phyloP scores from a whole-genome alignment of 2,329 filamentous ascomycete species.

The Verticillium klebahnii region DNA sequence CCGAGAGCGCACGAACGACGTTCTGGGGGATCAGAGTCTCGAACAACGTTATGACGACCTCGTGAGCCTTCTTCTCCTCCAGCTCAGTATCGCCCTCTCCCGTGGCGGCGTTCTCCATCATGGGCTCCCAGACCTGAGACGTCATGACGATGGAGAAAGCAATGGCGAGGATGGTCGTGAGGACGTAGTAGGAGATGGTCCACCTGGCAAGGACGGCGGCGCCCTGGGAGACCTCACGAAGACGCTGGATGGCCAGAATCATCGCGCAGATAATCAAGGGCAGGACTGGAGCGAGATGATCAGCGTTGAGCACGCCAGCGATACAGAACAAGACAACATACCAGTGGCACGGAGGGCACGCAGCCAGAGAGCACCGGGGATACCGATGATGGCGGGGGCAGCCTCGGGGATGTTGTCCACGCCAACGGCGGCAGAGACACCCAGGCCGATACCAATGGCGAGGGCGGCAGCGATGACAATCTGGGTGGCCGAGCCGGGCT shows the following conservation, averaged over 20 bases:
- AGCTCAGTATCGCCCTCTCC: conserved; percentile 10
- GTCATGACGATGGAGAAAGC: conserved; percentile 40
- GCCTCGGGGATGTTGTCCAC: conserved; percentile 37
- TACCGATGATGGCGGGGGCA: conserved; percentile 35
- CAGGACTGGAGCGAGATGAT: conserved; percentile 30
- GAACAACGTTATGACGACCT: conserved; percentile 43
- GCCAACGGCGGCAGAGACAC: conserved; percentile 35
- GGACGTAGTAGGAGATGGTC: conserved; percentile 45
- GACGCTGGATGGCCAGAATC: conserved; percentile 43
- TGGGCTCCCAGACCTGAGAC: conserved; percentile 39
- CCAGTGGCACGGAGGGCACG: conserved; percentile 42
- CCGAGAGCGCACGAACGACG: conserved; percentile 39
- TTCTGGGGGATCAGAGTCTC: conserved; percentile 45
- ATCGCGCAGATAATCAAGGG: conserved; percentile 48
- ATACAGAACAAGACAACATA: conserved; percentile 20
- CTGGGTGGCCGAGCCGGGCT: conserved; percentile 41
- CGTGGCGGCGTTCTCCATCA: conserved; percentile 26
- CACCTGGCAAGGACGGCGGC: conserved; percentile 39
- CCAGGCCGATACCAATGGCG: conserved; percentile 45
- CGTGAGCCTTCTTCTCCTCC: conserved; percentile 25
- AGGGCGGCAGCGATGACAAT: conserved; percentile 43
- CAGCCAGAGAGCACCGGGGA: conserved; percentile 46
- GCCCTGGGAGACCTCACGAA: conserved; percentile 38
- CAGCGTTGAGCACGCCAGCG: background rate
- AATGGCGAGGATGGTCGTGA: conserved; percentile 45